Percentiles rank a stretch among this genome's conserved stretches.
phyloP scores from a whole-genome alignment of 768 basidiomycete species.

The Baorangia bicolor region DNA sequence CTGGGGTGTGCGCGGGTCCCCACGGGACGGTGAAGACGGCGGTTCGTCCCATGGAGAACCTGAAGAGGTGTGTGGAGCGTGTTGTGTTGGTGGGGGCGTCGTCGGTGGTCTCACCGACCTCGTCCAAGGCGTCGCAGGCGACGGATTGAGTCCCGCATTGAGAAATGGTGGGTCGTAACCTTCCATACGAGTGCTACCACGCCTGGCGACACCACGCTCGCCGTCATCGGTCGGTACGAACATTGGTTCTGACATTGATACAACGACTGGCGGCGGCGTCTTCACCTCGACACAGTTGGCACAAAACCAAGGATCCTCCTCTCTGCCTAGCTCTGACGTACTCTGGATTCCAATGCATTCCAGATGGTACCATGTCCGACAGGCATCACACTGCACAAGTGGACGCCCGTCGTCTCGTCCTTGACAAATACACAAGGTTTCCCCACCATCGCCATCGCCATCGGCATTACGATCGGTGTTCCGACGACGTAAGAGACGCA shows the following conservation, averaged over 20 bases:
- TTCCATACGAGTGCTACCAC: constrained; percentile 26
- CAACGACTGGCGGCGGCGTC: constrained; percentile 39
- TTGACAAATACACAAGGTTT: constrained; percentile 62
- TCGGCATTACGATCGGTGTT: constrained; percentile 35
- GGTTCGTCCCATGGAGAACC: constrained; percentile 47
- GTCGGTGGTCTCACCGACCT: constrained; percentile 37
- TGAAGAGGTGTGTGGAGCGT: constrained; percentile 31
- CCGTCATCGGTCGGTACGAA: constrained; percentile 67
- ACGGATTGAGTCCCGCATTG: constrained; percentile 51
- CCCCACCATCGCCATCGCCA: constrained; percentile 49
- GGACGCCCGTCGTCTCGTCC: constrained; percentile 70
- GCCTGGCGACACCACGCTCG: neutral
- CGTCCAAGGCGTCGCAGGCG: constrained; percentile 54
- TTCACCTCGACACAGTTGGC: constrained; percentile 50
- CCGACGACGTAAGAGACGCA: constrained; percentile 44
- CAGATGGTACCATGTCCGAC: constrained; percentile 80
- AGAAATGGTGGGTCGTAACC: constrained; percentile 60
- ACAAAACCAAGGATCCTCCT: constrained; percentile 81
- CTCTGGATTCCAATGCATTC: constrained; percentile 72
- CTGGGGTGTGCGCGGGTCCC: constrained; percentile 57
- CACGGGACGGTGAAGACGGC: constrained; percentile 43
- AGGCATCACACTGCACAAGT: constrained; percentile 80
- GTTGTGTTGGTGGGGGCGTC: constrained; percentile 46
- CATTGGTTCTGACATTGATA: constrained; percentile 52
- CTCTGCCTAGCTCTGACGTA: constrained; percentile 63